phyloP scores from a whole-genome alignment of 345 rosid species.

The Citrus mangshanensis region DNA sequence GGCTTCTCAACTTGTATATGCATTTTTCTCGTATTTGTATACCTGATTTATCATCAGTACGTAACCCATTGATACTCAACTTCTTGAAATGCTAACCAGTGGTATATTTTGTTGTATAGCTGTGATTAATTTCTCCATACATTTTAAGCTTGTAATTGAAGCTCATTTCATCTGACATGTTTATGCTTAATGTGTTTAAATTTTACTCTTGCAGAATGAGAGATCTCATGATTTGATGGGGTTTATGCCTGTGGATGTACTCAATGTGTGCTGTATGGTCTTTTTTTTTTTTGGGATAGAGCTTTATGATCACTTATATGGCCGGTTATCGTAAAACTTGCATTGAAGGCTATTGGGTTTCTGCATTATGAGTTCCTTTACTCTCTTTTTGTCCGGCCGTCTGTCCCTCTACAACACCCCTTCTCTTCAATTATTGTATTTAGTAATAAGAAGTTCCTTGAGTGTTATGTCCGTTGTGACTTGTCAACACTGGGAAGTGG shows the following conservation, averaged over 20 bases:
- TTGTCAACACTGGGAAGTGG: not conserved
- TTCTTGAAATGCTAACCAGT: not conserved
- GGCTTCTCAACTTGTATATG: conserved; percentile 20
- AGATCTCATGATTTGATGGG: not conserved
- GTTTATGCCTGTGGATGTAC: not conserved
- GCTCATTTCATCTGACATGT: not conserved
- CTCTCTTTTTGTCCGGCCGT: too few species aligned
- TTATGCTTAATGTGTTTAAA: not conserved
- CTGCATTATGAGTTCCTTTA: too few species aligned
- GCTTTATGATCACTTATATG: not conserved
- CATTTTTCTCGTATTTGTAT: not conserved
- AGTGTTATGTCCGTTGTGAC: not conserved
- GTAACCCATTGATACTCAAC: not conserved
- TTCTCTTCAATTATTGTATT: not conserved
- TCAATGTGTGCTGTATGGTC: too few species aligned
- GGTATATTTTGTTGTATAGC: not conserved
- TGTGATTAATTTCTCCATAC: not conserved
- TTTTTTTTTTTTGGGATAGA: too few species aligned
- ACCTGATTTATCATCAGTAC: not conserved
- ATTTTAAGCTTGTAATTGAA: not conserved
- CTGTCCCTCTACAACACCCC: too few species aligned
- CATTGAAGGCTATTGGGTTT: too few species aligned
- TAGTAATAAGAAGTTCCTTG: not conserved
- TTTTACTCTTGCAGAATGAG: not conserved
- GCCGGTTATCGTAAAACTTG: not conserved